phyloP scores from a whole-genome alignment of 352 stramenopile species.

The Stramenopiles sp. region DNA sequence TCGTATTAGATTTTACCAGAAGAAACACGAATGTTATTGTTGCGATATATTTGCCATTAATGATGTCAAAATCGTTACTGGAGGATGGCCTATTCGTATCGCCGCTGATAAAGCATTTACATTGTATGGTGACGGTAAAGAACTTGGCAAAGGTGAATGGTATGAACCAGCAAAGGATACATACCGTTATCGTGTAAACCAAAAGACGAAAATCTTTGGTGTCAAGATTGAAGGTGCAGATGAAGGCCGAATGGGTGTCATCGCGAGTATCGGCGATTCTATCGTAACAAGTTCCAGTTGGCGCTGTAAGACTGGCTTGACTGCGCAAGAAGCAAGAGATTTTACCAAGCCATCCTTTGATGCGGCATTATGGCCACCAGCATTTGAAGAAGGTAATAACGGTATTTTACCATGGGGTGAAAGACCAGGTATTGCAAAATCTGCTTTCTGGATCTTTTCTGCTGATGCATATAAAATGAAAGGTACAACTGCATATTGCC shows the following conservation, averaged over 20 bases:
- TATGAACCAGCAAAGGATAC: constrained; percentile 3
- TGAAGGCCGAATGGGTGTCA: neutral
- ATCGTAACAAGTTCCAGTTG: constrained; percentile 6
- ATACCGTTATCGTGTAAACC: neutral
- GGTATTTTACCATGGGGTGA: constrained; percentile 3
- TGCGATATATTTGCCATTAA: neutral
- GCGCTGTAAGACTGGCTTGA: neutral
- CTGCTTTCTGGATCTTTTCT: neutral
- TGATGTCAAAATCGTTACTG: neutral
- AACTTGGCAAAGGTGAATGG: neutral
- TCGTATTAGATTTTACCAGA: neutral
- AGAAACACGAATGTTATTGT: neutral
- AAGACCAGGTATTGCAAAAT: constrained; percentile 2
- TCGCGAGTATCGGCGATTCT: neutral
- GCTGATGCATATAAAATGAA: constrained; percentile 1
- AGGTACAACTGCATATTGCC: neutral
- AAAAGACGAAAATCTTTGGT: neutral
- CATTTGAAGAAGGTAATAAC: constrained; percentile 1
- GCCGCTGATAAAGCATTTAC: neutral
- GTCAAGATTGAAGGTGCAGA: constrained; percentile 1
- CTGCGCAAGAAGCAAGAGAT: neutral
- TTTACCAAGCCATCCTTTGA: neutral
- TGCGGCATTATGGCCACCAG: neutral
- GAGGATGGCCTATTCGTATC: neutral
- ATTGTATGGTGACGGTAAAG: constrained; percentile 1